Conservation (phyloP, 257 asterid species). For the Eucommia ulmoides region DNA sequence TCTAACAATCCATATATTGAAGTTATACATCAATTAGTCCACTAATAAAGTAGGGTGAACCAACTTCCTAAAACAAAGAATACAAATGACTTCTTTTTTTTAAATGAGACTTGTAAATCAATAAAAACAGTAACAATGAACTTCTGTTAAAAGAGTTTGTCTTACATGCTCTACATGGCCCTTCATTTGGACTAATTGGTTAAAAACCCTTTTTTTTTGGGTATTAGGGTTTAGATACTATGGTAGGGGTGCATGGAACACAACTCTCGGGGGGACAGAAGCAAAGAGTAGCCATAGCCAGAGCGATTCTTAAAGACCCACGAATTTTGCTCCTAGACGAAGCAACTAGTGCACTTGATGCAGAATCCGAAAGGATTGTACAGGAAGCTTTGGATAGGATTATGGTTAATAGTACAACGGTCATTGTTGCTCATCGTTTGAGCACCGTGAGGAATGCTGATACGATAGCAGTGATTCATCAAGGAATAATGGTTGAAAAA, state of each 20-base stretch:
- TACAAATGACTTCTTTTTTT: too few relatives aligned
- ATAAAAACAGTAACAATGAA: too few relatives aligned
- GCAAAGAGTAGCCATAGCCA: slow-evolving; percentile 66
- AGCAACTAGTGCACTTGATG: slow-evolving; percentile 75
- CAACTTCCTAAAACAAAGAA: too few relatives aligned
- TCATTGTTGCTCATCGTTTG: slow-evolving; percentile 60
- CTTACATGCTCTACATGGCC: too few relatives aligned
- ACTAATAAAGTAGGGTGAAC: too few relatives aligned
- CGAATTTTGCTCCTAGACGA: slow-evolving; percentile 57
- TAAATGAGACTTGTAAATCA: too few relatives aligned
- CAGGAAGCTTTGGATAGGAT: slow-evolving; percentile 63
- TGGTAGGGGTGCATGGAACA: slow-evolving; percentile 71
- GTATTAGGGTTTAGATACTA: slow-evolving; percentile 46
- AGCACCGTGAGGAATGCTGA: slow-evolving; percentile 57
- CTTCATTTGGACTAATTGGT: not conserved
- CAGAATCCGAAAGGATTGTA: slow-evolving; percentile 58
- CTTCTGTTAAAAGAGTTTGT: too few relatives aligned
- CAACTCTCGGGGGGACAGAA: slow-evolving; percentile 81
- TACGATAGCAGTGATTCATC: slow-evolving; percentile 55
- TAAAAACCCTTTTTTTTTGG: not conserved
- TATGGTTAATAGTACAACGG: slow-evolving; percentile 55
- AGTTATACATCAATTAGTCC: too few relatives aligned
- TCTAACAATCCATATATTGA: too few relatives aligned
- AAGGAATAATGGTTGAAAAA: slow-evolving; percentile 50
- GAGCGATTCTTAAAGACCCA: slow-evolving; percentile 68